Percentiles rank a stretch among this genome's conserved stretches.
Evolutionary conservation across 495 filamentous ascomycete species (phyloP).

Genomic region (Annulohypoxylon nitens): DNA sequence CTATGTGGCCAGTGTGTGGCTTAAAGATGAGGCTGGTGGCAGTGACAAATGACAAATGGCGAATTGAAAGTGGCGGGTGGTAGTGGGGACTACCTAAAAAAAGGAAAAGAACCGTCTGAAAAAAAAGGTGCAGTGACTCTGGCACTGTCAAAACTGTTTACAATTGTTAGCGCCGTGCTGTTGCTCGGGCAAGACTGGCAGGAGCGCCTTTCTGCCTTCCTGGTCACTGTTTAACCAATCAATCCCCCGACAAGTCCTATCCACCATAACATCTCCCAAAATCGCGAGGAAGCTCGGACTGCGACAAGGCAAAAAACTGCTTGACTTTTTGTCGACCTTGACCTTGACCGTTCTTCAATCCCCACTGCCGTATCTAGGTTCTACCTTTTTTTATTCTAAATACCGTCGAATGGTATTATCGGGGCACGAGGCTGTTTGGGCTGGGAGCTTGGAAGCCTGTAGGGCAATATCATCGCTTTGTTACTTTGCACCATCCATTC

Average conservation of each 20-base stretch:
- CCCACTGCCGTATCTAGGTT: slow-evolving; percentile 34
- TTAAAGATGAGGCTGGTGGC: slow-evolving; percentile 25
- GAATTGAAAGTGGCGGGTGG: slow-evolving; percentile 20
- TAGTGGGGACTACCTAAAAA: too few species aligned
- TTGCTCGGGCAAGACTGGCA: slow-evolving; percentile 52
- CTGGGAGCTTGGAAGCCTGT: slow-evolving; percentile 42
- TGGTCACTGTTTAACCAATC: slow-evolving; percentile 38
- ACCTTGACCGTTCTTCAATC: slow-evolving; percentile 33
- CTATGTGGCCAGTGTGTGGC: slow-evolving; percentile 19
- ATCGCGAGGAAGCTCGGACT: slow-evolving; percentile 49
- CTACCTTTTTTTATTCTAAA: slow-evolving; percentile 5
- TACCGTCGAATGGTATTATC: slow-evolving; percentile 42
- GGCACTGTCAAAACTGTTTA: slow-evolving; percentile 13
- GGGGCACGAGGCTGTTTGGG: slow-evolving; percentile 36
- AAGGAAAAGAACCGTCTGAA: too few species aligned
- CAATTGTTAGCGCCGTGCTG: slow-evolving; percentile 43
- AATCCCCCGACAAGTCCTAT: slow-evolving; percentile 46
- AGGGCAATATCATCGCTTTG: slow-evolving; percentile 34
- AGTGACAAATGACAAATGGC: slow-evolving; percentile 14
- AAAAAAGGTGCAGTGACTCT: neutral
- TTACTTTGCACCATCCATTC: slow-evolving; percentile 19
- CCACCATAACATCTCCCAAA: slow-evolving; percentile 55
- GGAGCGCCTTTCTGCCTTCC: slow-evolving; percentile 25
- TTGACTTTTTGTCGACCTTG: slow-evolving; percentile 17
- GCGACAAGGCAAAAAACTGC: slow-evolving; percentile 33